Evolutionary conservation across 2,329 filamentous ascomycete genomes (phyloP), one percentile per base, ranked within the genome.

Genomic region (Diaporthe helianthi): DNA sequence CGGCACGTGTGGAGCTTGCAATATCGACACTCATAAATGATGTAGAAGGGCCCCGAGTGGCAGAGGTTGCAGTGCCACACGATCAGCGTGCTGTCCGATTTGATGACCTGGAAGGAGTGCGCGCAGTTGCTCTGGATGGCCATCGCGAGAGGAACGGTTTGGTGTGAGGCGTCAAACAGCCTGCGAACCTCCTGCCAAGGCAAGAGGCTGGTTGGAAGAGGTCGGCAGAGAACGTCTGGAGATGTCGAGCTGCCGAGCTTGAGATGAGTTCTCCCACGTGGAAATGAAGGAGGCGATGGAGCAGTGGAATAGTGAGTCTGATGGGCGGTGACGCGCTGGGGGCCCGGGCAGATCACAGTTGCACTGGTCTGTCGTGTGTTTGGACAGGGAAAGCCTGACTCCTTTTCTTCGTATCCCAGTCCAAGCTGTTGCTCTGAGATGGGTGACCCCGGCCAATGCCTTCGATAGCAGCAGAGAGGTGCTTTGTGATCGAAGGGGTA

Each of bases 21-120:
- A 77, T 90, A 90, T 71, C 84, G 83, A 80, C 90, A 92, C 78
- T 92, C 88, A 73, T 86, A 91, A 75, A 92, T 91, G 79, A 85
- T 86, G 87, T 88, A 91, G 78, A 89, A 86, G 64, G 89, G 89
- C 1, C 89, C 89, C 2, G 85, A 86, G 71, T 88, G 85, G 76
- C 89, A 92, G 75, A 89, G 80, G 70, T 86, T 84, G 81, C 90
- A 92, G 63, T 83, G 83, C 89, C 89, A 92, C 77, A 89, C 85
- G 68, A 92, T 84, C 66, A 91, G 78, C 13, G 85, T 89, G 76
- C 82, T 90, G 75, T 91, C 88, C 36, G 87, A 89, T 79, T 92
- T 92, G 80, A 92, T 85, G 78, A 91, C 83, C 75, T 83, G 84
- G 80, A 91, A 92, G 13, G 83, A 83, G 77, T 92, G 89, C 44